Evolutionary conservation across 2,329 filamentous ascomycete genomes (phyloP).

Genomic region (Onygenales sp.): DNA sequence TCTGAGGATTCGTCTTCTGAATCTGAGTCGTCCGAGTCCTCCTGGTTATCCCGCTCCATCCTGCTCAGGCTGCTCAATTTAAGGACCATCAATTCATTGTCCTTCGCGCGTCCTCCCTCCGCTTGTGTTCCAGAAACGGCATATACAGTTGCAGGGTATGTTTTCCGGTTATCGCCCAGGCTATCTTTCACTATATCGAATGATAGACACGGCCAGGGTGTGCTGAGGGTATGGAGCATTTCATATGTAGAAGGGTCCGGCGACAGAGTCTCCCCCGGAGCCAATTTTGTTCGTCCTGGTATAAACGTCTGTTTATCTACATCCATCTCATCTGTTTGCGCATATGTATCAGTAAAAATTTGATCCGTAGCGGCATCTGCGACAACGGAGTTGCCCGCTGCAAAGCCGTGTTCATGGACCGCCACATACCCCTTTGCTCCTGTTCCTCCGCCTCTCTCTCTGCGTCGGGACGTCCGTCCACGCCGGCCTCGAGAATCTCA

Average conservation of each 20-base stretch:
- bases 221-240: slow-evolving; percentile 90
- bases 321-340: slow-evolving; percentile 66
- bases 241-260: slow-evolving; percentile 94
- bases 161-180: slow-evolving; percentile 78
- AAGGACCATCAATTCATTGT: slow-evolving; percentile 92
- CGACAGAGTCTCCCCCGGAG: slow-evolving; percentile 79
- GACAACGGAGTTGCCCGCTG: slow-evolving; percentile 12
- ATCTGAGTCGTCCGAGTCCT: slow-evolving; percentile 46
- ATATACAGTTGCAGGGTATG: slow-evolving; percentile 94
- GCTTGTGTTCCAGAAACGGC: slow-evolving; percentile 92
- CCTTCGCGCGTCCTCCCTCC: slow-evolving; percentile 60
- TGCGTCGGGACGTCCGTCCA: slow-evolving; percentile 83
- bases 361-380: not conserved
- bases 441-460: slow-evolving; percentile 81
- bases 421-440: slow-evolving; percentile 47
- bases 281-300: slow-evolving; percentile 83
- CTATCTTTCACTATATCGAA: slow-evolving; percentile 84
- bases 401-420: slow-evolving; percentile 9
- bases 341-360: slow-evolving; percentile 11
- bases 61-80: slow-evolving; percentile 87
- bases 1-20: slow-evolving; percentile 62
- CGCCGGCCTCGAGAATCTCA: slow-evolving; percentile 87
- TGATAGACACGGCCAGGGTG: slow-evolving; percentile 93
- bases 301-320: slow-evolving; percentile 94
- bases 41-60: slow-evolving; percentile 61